Base-by-base conservation (phyloP, 495 filamentous ascomycete species). In the Acidiella bohemica region DNA sequence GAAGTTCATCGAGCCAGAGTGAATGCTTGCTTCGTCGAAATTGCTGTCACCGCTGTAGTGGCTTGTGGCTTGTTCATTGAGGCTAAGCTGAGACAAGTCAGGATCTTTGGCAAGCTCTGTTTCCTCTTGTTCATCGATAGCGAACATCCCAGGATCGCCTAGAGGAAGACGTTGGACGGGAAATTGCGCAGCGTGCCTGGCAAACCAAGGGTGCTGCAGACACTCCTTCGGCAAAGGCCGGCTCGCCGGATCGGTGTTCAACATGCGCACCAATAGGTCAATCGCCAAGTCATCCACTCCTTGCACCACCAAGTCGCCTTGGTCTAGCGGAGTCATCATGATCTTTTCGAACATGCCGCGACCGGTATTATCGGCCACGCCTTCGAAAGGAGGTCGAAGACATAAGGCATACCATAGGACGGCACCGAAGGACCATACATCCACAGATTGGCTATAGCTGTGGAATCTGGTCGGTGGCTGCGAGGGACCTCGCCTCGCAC, bases 351-450 rank as follows among this genome's bases (percentile, higher is more conserved):
- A 69, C 61, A 93, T 81, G 28, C 77, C 64, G 4, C 61, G 57
- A 12, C 74, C 74, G 36, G 60, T 59, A 25, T 69, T 61, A 41
- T 75, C 75, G 1, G 61, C 63, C 16, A 70, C 71, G 16, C 81
- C 85, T 3, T 75, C 75, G 54, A 79, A 95, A 5, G 92, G 86
- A 10, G 90, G 78, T 31, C 69, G 66, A 20, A 73, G 72, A 11
- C 73, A 82, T 14, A 96, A 64, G 16, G 84, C 60, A 47, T 80
- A 84, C 59, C 81, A 96, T 4, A 96, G 62, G 0, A 97, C 90
- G 24, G 83, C 88, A 23, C 81, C 92, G 29, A 93, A 70, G 10
- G 88, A 93, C 86, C 87, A 97, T 47, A 90, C 80, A 53, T 97
- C 90, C 16, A 95, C 83, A 3, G 84, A 80, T 36, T 93, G 80